Percentiles rank a stretch among this genome's conserved stretches.
Conservation (phyloP, 2,329 filamentous ascomycete genomes). For the Paracamarosporium sp. region DNA sequence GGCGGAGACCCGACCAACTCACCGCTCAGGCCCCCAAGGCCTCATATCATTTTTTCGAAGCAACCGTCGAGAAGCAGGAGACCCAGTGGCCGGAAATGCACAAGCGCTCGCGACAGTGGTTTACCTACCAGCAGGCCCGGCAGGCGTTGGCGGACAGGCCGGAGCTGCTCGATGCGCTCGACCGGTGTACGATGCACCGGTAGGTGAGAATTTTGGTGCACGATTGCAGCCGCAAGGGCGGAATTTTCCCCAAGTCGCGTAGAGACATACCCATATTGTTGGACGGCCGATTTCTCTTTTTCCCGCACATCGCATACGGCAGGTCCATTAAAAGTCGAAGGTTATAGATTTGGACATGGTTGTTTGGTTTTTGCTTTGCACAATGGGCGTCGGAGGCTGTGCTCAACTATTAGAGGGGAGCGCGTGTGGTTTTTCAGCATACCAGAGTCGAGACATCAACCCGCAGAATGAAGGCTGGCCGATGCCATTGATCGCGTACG, state of each 20-base stretch:
- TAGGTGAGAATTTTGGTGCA: constrained; percentile 26
- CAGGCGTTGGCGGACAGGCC: constrained; percentile 78
- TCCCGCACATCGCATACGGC: constrained; percentile 34
- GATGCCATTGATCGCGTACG: constrained; percentile 5
- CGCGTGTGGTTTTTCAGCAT: constrained; percentile 4
- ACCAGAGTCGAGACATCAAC: background rate
- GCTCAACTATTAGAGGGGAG: constrained; percentile 3
- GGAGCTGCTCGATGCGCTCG: constrained; percentile 86
- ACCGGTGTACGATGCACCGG: constrained; percentile 69
- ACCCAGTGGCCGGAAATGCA: constrained; percentile 91
- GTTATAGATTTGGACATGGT: constrained; percentile 30
- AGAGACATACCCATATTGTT: constrained; percentile 14
- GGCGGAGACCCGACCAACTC: constrained; percentile 64
- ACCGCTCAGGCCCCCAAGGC: constrained; percentile 73
- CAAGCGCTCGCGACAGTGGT: constrained; percentile 90
- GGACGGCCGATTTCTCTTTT: constrained; percentile 21
- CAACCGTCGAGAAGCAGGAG: constrained; percentile 84
- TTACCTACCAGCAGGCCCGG: constrained; percentile 82
- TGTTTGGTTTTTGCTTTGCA: constrained; percentile 7
- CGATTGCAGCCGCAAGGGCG: constrained; percentile 14
- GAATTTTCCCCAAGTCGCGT: background rate
- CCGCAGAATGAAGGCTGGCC: constrained; percentile 2
- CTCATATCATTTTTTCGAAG: constrained; percentile 84
- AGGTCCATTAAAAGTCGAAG: constrained; percentile 37
- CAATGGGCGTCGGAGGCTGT: constrained; percentile 11